phyloP scores from a whole-genome alignment of 2,329 filamentous ascomycete genomes.

The Venturia asperata region DNA sequence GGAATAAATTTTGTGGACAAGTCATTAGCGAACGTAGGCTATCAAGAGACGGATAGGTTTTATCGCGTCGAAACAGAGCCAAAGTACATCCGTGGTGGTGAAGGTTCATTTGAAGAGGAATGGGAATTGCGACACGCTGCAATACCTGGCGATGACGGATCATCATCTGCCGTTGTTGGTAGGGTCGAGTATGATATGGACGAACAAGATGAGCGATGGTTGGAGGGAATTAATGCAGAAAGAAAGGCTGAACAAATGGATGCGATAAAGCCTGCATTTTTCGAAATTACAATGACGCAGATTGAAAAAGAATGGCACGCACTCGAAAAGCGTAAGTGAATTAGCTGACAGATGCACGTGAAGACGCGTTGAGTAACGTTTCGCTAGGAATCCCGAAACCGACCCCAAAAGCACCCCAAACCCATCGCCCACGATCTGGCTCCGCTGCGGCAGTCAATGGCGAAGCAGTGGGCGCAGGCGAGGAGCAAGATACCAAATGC shows the following conservation, averaged over 20 bases:
- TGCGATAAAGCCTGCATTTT: conserved; percentile 82
- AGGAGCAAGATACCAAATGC: conserved; percentile 96
- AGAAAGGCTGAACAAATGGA: conserved; percentile 69
- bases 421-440: conserved; percentile 83
- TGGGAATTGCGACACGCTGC: conserved; percentile 10
- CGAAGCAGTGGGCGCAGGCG: conserved; percentile 69
- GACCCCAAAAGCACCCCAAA: conserved; percentile 92
- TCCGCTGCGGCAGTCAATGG: conserved; percentile 94
- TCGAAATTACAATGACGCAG: conserved; percentile 97
- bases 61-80: conserved; percentile 56
- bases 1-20: conserved; percentile 91
- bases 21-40: conserved; percentile 91
- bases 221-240: conserved; percentile 73
- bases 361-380: neutral
- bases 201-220: conserved; percentile 95
- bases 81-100: conserved; percentile 53
- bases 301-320: conserved; percentile 99
- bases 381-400: conserved; percentile 74
- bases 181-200: conserved; percentile 99
- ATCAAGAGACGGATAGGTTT: conserved; percentile 90
- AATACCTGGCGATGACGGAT: conserved; percentile 32
- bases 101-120: conserved; percentile 58
- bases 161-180: conserved; percentile 51
- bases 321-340: conserved; percentile 65
- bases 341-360: neutral